These are phyloP conservation scores for Globisporangium middletonii DNA, from an alignment of 352 stramenopile species.

Conservation along the genomic window DNA sequence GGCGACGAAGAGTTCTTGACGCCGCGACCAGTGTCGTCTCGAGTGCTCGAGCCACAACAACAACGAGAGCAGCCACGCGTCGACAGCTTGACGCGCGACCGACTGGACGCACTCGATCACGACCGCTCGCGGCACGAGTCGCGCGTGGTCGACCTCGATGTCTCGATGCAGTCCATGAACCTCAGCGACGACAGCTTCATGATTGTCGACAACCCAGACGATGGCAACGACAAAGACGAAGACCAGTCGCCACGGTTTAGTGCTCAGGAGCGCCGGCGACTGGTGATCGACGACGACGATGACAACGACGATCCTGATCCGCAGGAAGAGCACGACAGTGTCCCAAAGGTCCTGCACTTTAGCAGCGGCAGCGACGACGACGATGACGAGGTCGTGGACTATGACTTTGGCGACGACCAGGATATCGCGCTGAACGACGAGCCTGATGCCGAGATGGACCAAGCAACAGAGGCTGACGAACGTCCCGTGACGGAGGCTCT, in stretches of 20 bases:
- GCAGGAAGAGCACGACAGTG: slow-evolving; percentile 19
- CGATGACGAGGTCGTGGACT: slow-evolving; percentile 22
- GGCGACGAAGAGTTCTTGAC: slow-evolving; percentile 10
- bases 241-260: background rate
- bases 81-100: background rate
- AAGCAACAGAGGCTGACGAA: background rate
- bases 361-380: slow-evolving; percentile 36
- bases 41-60: background rate
- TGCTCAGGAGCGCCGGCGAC: background rate
- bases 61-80: background rate
- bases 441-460: slow-evolving; percentile 7
- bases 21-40: slow-evolving; percentile 4
- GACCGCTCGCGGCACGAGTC: slow-evolving; percentile 6
- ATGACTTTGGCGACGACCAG: slow-evolving; percentile 9
- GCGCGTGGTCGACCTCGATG: slow-evolving; percentile 32
- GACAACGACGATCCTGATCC: slow-evolving; percentile 18
- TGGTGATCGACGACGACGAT: slow-evolving; percentile 16
- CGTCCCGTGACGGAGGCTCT: background rate
- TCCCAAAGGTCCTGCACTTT: slow-evolving; percentile 35
- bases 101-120: background rate
- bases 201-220: slow-evolving; percentile 4
- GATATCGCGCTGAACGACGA: background rate
- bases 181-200: slow-evolving; percentile 38
- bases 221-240: background rate
- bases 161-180: slow-evolving; percentile 71